Evolutionary conservation across 202 grass and related monocot genomes (phyloP).

Genomic region (Zoysia matrella): DNA sequence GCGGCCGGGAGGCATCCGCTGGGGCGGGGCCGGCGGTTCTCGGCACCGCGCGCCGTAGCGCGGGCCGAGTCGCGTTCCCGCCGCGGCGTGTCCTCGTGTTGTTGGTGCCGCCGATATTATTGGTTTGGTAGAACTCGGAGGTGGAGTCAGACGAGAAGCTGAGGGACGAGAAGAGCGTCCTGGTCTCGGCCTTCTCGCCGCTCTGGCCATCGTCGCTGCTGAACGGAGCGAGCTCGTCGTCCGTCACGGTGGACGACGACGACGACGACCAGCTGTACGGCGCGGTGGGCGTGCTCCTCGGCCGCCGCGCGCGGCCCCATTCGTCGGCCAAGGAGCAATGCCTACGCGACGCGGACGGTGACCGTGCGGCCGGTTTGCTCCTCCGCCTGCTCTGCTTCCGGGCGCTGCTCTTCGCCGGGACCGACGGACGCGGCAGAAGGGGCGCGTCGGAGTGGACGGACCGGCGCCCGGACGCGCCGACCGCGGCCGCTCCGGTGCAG

Average conservation of each 20-base stretch:
- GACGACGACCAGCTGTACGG: conserved; percentile 64
- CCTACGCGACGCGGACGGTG: conserved; percentile 44
- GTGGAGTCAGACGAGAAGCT: conserved; percentile 86
- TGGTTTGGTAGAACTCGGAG: conserved; percentile 67
- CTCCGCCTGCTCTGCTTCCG: conserved; percentile 42
- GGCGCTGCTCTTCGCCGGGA: neutral
- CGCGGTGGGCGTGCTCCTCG: conserved; percentile 8
- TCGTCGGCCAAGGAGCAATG: conserved; percentile 44
- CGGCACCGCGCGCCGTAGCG: neutral
- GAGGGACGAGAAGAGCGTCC: conserved; percentile 77
- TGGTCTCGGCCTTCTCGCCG: conserved; percentile 53
- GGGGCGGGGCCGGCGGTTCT: neutral
- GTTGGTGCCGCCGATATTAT: neutral
- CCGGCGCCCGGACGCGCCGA: conserved; percentile 27
- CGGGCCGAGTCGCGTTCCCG: neutral
- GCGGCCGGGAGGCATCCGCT: conserved; percentile 31
- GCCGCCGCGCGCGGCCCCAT: conserved; percentile 31
- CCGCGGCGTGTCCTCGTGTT: conserved; percentile 23
- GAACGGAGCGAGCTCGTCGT: conserved; percentile 57
- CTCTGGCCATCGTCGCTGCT: conserved; percentile 42
- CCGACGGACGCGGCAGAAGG: conserved; percentile 7
- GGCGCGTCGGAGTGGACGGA: conserved; percentile 48
- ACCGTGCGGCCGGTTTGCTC: conserved; percentile 28
- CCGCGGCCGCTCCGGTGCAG: conserved; percentile 35
- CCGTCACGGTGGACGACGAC: conserved; percentile 45